Evolutionary conservation across 352 stramenopile genomes (phyloP), one percentile per base, ranked within the genome.

Genomic region (Globisporangium yorkense): DNA sequence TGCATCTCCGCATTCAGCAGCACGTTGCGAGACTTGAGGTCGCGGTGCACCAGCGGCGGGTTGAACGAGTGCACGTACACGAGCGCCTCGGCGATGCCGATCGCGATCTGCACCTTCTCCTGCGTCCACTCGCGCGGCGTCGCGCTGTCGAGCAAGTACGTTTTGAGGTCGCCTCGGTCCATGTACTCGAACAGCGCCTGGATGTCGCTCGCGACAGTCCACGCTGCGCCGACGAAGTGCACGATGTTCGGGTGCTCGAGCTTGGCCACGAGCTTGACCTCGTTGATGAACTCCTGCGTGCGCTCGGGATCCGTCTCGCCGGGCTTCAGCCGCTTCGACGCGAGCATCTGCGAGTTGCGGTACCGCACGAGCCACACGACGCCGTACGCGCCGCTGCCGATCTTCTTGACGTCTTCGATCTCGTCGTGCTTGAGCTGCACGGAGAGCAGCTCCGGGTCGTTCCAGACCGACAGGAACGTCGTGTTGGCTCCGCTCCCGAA

Each of bases 51-150:
- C 0, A 77, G 51, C 12, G 72, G 67, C 12, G 63, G 70, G 13
- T 60, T 63, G 51, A 82, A 77, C 49, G 72, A 79, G 50, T 82
- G 72, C 40, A 82, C 47, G 54, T 79, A 82, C 21, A 82, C 72
- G 12, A 82, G 63, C 5, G 72, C 72, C 45, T 82, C 72, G 12
- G 66, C 56, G 0, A 79, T 29, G 21, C 74, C 63, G 46, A 59
- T 46, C 9, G 58, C 63, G 15, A 70, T 61, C n/a, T 59, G 31
- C 8, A 87, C 35, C 46, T 88, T 86, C 21, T 24, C 21, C 21
- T 24, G 21, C 1, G 21, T 24, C 21, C 21, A 24, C 21, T 24
- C 21, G 21, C 21, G 21, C 21, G 21, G 21, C 21, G 21, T 24
- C 21, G 1, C 21, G 21, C 21, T 24, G 21, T 24, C 21, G 21